phyloP scores from a whole-genome alignment of 1,139 yeast species.

The Kodamaea ohmeri region DNA sequence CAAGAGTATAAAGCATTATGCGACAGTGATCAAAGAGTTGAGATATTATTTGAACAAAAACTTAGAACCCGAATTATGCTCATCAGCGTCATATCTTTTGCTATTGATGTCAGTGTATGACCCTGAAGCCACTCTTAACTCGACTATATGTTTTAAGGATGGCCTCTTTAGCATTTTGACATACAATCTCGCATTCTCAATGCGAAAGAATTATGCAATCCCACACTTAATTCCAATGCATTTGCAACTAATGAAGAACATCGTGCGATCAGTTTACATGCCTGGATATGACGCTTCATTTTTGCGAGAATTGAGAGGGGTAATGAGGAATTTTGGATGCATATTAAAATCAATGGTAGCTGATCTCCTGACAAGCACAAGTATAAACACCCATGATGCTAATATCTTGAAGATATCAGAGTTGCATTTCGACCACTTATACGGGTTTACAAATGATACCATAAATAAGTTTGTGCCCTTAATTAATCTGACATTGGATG shows the following conservation, averaged over 20 bases:
- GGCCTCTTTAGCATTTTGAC: constrained; percentile 41
- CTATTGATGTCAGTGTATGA: constrained; percentile 46
- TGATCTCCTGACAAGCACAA: no score
- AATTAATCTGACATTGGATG: constrained; percentile 23
- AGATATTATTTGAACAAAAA: constrained; percentile 30
- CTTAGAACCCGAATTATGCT: constrained; percentile 33
- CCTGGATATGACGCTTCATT: constrained; percentile 39
- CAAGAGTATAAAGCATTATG: constrained; percentile 37
- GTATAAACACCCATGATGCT: background rate
- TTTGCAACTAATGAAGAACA: constrained; percentile 37
- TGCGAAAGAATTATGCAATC: constrained; percentile 15
- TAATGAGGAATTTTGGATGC: constrained; percentile 24
- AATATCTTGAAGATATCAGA: constrained; percentile 16
- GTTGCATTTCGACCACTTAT: constrained; percentile 25
- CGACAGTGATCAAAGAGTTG: constrained; percentile 35
- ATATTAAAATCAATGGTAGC: constrained; percentile 6
- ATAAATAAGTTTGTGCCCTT: constrained; percentile 30
- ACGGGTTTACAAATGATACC: constrained; percentile 25
- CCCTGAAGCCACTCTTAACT: constrained; percentile 43
- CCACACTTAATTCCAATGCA: constrained; percentile 32
- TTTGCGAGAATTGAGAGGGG: constrained; percentile 27
- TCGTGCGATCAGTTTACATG: constrained; percentile 35
- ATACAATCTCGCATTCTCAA: constrained; percentile 26
- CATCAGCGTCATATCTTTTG: constrained; percentile 39
- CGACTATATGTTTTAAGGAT: constrained; percentile 41